These are phyloP conservation scores for Neonectria neomacrospora DNA, from an alignment of 2,329 filamentous ascomycete species.

Conservation along the genomic window DNA sequence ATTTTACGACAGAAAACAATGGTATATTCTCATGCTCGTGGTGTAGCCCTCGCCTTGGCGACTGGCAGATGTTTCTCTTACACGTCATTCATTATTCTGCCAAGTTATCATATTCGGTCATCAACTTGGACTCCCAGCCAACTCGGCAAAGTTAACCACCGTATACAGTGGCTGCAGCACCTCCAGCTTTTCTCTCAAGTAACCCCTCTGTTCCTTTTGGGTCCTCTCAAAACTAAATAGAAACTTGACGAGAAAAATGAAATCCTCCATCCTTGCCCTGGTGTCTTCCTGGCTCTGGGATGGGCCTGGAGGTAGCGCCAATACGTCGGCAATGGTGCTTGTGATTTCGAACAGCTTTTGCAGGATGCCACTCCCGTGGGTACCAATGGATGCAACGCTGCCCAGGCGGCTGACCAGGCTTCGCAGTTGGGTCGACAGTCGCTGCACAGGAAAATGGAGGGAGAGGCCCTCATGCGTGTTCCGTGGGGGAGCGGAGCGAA, in stretches of 20 bases:
- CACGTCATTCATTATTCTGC: neutral
- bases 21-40: neutral
- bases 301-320: conserved; percentile 60
- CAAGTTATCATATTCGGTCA: neutral
- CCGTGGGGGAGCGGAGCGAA: conserved; percentile 48
- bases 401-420: conserved; percentile 50
- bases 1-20: too few species aligned
- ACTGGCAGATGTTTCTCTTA: neutral
- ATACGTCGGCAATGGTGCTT: conserved; percentile 68
- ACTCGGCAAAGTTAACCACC: conserved; percentile 42
- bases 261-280: conserved; percentile 62
- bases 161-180: conserved; percentile 48
- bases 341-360: conserved; percentile 71
- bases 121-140: conserved; percentile 42
- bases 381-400: conserved; percentile 58
- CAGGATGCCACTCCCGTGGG: conserved; percentile 66
- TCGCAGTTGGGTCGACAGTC: conserved; percentile 53
- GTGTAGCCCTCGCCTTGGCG: neutral
- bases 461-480: conserved; percentile 52
- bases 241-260: conserved; percentile 62
- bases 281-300: conserved; percentile 54
- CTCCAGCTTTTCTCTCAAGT: conserved; percentile 53
- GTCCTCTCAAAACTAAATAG: conserved; percentile 61
- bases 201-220: conserved; percentile 57
- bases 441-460: conserved; percentile 53